A percentile compares a stretch with the other conserved stretches of the same genome.
These are phyloP conservation scores for Avena insularis DNA, from an alignment of 176 grass and related monocot species.

Conservation along the genomic window DNA sequence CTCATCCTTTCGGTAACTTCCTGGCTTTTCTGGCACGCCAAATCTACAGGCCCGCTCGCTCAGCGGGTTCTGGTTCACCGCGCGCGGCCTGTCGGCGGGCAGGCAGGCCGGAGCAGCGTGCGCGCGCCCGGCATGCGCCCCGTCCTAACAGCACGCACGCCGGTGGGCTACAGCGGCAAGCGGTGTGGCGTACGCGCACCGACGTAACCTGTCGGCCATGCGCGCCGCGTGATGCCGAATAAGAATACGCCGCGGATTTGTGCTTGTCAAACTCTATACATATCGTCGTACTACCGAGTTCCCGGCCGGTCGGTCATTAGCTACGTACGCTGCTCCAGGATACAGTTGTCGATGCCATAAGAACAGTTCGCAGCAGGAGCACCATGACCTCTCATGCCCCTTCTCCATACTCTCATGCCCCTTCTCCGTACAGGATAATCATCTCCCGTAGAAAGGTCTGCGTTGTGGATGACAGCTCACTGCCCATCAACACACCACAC, in stretches of 20 bases:
- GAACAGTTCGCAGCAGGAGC: background rate
- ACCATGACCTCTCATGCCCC: background rate
- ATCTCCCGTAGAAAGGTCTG: background rate
- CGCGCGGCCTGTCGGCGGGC: background rate
- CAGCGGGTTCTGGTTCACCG: background rate
- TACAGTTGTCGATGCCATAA: background rate
- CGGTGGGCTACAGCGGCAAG: background rate
- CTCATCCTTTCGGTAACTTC: background rate
- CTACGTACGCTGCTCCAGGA: background rate
- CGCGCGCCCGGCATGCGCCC: background rate
- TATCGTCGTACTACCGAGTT: too few relatives aligned
- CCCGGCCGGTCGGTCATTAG: background rate
- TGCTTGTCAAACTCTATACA: background rate
- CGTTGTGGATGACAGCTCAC: slow-evolving; percentile 51
- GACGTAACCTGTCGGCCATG: background rate
- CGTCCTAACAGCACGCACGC: background rate
- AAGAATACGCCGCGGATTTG: background rate
- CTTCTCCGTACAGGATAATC: too few relatives aligned
- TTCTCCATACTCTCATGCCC: background rate
- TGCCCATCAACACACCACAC: slow-evolving; percentile 28
- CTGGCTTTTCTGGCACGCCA: background rate
- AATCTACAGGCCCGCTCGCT: background rate
- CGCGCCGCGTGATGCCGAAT: background rate
- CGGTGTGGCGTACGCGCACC: background rate
- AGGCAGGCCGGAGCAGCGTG: background rate